Evolutionary conservation across 2,329 filamentous ascomycete genomes (phyloP).

Genomic region (Apiospora arundinis): DNA sequence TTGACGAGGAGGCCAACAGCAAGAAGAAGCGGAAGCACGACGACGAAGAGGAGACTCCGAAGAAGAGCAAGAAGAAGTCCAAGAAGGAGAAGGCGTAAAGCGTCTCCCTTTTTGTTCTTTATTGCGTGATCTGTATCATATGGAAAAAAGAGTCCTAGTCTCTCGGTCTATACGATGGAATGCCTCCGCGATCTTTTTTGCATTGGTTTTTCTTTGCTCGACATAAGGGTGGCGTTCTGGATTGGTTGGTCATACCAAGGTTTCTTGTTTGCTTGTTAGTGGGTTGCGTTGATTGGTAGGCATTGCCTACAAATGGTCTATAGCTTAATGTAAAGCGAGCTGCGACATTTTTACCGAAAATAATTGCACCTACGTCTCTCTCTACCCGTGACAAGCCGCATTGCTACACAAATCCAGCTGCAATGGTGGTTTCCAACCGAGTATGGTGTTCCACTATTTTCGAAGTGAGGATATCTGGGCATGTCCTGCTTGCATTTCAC

Average conservation of each 20-base stretch:
- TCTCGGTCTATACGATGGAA: conserved; percentile 20
- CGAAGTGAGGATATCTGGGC: too few species aligned
- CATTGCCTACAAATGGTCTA: conserved; percentile 13
- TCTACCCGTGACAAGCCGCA: background rate
- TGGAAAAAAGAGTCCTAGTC: conserved; percentile 15
- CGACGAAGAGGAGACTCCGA: conserved; percentile 58
- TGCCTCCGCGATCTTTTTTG: conserved; percentile 19
- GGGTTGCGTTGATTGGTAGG: conserved; percentile 5
- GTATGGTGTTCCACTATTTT: background rate
- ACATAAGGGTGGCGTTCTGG: conserved; percentile 23
- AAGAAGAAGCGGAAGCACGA: conserved; percentile 82
- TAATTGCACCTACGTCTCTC: background rate
- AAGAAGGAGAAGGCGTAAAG: conserved; percentile 66
- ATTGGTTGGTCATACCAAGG: conserved; percentile 23
- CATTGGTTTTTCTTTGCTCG: conserved; percentile 18
- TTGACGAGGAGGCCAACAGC: conserved; percentile 51
- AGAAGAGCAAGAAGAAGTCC: conserved; percentile 66
- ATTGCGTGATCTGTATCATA: conserved; percentile 22
- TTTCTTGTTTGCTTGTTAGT: conserved; percentile 20
- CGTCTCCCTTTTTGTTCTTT: conserved; percentile 14
- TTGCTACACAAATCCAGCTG: background rate
- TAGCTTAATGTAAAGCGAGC: conserved; percentile 23
- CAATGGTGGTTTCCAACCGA: background rate
- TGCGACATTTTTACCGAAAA: conserved; percentile 14
- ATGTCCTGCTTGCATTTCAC: background rate